Base-by-base conservation (phyloP, 169 alveolate species). In the Perkinsus chesapeaki region DNA sequence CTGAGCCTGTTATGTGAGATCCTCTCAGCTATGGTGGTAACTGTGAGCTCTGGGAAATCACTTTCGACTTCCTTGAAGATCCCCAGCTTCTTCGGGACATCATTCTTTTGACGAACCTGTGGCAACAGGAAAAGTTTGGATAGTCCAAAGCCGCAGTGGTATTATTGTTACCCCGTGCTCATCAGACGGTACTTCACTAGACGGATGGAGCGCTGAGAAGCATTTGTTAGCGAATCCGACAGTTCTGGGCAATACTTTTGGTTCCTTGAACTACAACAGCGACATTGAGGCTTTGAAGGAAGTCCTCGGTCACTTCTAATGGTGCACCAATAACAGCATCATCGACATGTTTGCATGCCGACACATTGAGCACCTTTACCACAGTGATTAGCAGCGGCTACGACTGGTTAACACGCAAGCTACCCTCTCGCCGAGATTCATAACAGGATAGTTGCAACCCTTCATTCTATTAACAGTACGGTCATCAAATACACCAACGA, bases 261-360 rank as follows among this genome's bases (percentile, higher is more conserved):
- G 93, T 93, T 0, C 97, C 97, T 72, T 95, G 94, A 92, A 96
- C 97, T 39, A 97, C 98, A 39, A 94, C 34, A 91, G 91, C 93
- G 47, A 96, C 95, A 39, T 96, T 96, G 82, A 97, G 94, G 90
- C 95, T 91, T 47, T 96, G 95, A 36, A 97, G 92, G 92, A 97
- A 92, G 91, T 96, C 96, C 92, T 96, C 95, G 23, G 98, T 95
- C 10, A 96, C 94, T 73, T 94, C 93, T 95, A 94, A 97, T 0
- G 98, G 98, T 27, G 97, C 96, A 0, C 97, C 98, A 39, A 97
- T 95, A 27, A 97, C 94, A 12, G 96, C 97, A 93, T 97, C 98
- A 92, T 97, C 98, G 23, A 97, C 97, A 92, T 95, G 94, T 93
- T 94, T 96, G 91, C 96, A 94, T 23, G 97, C 96, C 34, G 96